phyloP scores from a whole-genome alignment of 2,329 filamentous ascomycete species.

The Pyricularia pennisetigena region DNA sequence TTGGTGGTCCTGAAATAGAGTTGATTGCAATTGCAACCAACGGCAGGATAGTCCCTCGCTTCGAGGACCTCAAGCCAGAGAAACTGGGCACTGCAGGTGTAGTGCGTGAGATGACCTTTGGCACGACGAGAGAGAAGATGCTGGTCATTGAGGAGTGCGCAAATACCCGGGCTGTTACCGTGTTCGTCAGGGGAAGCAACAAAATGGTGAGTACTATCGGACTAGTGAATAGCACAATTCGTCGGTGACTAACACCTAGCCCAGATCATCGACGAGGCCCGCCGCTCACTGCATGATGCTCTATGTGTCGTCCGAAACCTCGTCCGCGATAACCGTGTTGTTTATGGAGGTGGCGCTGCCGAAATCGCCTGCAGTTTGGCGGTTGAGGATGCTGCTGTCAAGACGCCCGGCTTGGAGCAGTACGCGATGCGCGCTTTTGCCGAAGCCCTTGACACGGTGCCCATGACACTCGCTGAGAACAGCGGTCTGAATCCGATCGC shows the following conservation, averaged over 20 bases:
- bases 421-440: slow-evolving; percentile 98
- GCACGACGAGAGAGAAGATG: slow-evolving; percentile 98
- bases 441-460: slow-evolving; percentile 85
- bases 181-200: slow-evolving; percentile 95
- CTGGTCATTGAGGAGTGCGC: slow-evolving; percentile 98
- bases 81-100: slow-evolving; percentile 87
- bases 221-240: neutral
- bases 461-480: slow-evolving; percentile 96
- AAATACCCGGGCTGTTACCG: slow-evolving; percentile 91
- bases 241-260: slow-evolving; percentile 5
- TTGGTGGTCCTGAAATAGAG: slow-evolving; percentile 96
- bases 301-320: slow-evolving; percentile 96
- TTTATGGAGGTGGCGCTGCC: slow-evolving; percentile 92
- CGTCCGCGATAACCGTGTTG: slow-evolving; percentile 90
- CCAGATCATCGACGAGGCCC: slow-evolving; percentile 97
- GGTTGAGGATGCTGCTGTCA: slow-evolving; percentile 87
- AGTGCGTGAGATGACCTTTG: slow-evolving; percentile 91
- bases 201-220: slow-evolving; percentile 70
- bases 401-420: slow-evolving; percentile 95
- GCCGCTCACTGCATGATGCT: slow-evolving; percentile 93
- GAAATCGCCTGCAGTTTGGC: slow-evolving; percentile 96
- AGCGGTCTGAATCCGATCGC: slow-evolving; percentile 93
- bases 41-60: slow-evolving; percentile 91
- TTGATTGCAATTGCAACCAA: slow-evolving; percentile 98
- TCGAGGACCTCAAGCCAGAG: slow-evolving; percentile 83